Conservation (phyloP, 805 yeast species). For the Torulaspora indica region DNA sequence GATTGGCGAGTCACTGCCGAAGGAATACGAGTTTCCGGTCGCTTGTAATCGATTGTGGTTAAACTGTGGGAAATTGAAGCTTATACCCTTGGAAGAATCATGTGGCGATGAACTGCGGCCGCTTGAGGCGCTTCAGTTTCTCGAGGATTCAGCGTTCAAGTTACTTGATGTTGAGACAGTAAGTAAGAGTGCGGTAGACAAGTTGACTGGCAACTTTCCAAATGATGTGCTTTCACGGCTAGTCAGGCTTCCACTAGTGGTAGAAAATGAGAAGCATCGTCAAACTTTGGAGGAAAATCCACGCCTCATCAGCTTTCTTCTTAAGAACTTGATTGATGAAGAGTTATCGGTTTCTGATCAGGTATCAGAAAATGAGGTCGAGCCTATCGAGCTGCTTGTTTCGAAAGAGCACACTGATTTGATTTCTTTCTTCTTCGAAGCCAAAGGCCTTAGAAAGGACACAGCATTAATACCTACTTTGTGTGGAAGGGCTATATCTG, state of each 20-base stretch:
- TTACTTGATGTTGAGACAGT: conserved; percentile 29
- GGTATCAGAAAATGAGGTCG: not conserved
- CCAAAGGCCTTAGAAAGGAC: conserved; percentile 10
- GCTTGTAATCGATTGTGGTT: conserved; percentile 50
- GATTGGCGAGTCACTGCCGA: conserved; percentile 44
- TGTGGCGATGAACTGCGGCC: conserved; percentile 36
- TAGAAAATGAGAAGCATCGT: conserved; percentile 17
- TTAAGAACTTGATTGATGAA: conserved; percentile 16
- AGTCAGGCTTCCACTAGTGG: conserved; percentile 12
- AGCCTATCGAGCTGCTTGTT: conserved; percentile 5
- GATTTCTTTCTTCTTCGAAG: conserved; percentile 17
- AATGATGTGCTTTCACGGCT: conserved; percentile 28
- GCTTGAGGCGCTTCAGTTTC: conserved; percentile 40
- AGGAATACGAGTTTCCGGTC: conserved; percentile 41
- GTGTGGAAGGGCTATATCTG: conserved; percentile 16
- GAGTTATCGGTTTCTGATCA: conserved; percentile 2
- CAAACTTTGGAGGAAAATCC: conserved; percentile 18
- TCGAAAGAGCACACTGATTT: conserved; percentile 19
- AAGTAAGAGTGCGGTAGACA: conserved; percentile 18
- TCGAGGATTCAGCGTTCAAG: conserved; percentile 38
- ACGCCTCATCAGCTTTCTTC: conserved; percentile 18
- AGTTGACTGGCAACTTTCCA: conserved; percentile 30
- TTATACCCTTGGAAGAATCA: conserved; percentile 40
- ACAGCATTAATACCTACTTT: conserved; percentile 6
- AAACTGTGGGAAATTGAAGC: conserved; percentile 38